Evolutionary conservation across 257 asterid genomes (phyloP), one percentile per base, ranked within the genome.

Genomic region (Oldenlandia corymbosa): DNA sequence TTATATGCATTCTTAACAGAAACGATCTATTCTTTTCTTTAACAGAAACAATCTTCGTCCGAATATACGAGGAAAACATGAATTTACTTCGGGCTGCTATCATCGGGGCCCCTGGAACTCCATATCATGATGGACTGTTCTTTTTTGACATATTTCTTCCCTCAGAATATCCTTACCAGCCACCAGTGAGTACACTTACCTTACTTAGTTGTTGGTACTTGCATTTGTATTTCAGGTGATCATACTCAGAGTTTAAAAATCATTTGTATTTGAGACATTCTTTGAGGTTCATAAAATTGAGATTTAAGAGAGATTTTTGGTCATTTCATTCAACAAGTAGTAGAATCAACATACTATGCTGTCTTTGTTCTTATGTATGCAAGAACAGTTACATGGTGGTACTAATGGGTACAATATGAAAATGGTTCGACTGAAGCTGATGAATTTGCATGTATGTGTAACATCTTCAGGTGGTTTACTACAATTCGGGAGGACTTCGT

Each of bases 401-500:
- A 68, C 17, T 47, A n/a, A 7, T 50, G 26, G 17, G 8, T 11
- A 20, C 58, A 32, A n/a, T 45, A 2, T 51, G 54, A n/a, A 11
- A 26, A 42, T 16, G 4, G 27, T 21, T 41, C 13, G 20, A 2
- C 48, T 56, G 47, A 49, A 52, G 48, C 55, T 68, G 37, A 52
- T 57, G 8, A 37, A 30, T 28, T 54, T 60, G 31, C 48, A 26
- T 58, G 66, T 60, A 67, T 53, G 30, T 58, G 58, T 53, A 57
- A 62, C 65, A 65, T 59, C 12, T 76, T 80, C 91, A 92, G 98
- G 85, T 80, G 87, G 95, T 89, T n/a, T 56, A 76, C 85, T 92
- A 92, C 78, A 69, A 85, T 74, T 92, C 99, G 39, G 86, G 95
- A 7, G 97, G 99, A 52, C 97, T 89, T 68, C 93, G 97, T 60